Conservation (phyloP, 345 rosid species). For the Eucalyptus regnans region DNA sequence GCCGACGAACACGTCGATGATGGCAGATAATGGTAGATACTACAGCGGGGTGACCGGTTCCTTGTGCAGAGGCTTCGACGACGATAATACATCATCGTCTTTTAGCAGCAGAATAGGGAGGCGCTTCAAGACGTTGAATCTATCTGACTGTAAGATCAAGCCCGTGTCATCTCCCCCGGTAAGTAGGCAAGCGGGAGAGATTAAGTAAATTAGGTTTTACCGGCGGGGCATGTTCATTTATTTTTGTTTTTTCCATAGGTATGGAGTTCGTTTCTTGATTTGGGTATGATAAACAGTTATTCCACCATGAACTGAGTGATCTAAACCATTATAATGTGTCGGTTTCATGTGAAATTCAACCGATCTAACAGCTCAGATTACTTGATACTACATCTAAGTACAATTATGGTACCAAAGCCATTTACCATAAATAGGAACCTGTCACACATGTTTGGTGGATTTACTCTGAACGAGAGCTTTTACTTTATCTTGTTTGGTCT, state of each 20-base stretch:
- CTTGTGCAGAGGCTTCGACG: not conserved
- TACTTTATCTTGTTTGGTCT: not conserved
- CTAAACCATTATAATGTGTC: not conserved
- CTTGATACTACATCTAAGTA: not conserved
- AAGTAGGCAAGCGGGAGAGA: not conserved
- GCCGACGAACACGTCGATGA: not conserved
- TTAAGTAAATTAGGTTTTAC: not conserved
- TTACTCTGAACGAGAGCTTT: not conserved
- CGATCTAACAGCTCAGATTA: not conserved
- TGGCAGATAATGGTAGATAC: conserved; percentile 11
- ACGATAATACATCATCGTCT: not conserved
- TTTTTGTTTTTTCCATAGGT: not conserved
- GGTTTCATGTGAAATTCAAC: not conserved
- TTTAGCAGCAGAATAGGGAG: conserved; percentile 27
- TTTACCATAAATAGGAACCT: not conserved
- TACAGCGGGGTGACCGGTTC: conserved; percentile 1
- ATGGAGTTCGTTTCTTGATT: not conserved
- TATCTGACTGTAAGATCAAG: conserved; percentile 35
- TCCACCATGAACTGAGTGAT: not conserved
- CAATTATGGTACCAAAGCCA: not conserved
- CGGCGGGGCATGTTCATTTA: not conserved
- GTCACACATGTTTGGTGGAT: not conserved
- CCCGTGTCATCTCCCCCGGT: conserved; percentile 37
- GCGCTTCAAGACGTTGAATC: conserved; percentile 34
- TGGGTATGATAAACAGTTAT: not conserved